Conservation (phyloP, 441 rosid genomes). For the Macaranga tanarius region DNA sequence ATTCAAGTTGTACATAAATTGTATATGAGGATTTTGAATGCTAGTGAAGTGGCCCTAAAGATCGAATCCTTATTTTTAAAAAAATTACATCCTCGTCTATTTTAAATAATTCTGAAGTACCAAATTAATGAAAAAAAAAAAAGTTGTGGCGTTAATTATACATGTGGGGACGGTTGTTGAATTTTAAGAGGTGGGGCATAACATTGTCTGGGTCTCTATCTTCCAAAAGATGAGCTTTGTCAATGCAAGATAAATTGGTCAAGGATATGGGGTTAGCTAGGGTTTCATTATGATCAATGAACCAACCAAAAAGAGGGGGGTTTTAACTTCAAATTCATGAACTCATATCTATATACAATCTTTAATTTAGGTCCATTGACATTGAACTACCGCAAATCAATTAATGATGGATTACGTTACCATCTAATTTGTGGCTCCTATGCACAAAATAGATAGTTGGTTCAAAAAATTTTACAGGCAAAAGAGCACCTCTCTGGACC, state of each 20-base stretch:
- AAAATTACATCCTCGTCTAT: too few species aligned
- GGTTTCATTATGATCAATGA: slow-evolving; percentile 14
- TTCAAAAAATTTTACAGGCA: neutral
- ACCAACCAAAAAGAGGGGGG: neutral
- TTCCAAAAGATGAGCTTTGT: slow-evolving; percentile 14
- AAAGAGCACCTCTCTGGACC: slow-evolving; percentile 4
- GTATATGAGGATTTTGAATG: too few species aligned
- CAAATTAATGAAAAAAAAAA: too few species aligned
- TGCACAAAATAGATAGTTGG: slow-evolving; percentile 27
- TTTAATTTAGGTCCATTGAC: slow-evolving; percentile 13
- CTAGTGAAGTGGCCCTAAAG: too few species aligned
- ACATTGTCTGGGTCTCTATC: slow-evolving; percentile 12
- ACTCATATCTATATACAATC: slow-evolving; percentile 4
- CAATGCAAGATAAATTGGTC: neutral
- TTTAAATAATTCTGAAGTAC: too few species aligned
- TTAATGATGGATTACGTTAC: neutral
- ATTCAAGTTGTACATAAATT: too few species aligned
- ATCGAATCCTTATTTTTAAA: too few species aligned
- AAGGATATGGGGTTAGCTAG: neutral
- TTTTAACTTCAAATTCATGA: neutral
- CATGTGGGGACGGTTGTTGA: neutral
- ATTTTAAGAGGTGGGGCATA: slow-evolving; percentile 1
- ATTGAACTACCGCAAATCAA: slow-evolving; percentile 9
- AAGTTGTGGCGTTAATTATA: too few species aligned
- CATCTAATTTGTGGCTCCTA: neutral